Base-by-base conservation (phyloP, 768 basidiomycete genomes). In the Boletus subcaerulescens region DNA sequence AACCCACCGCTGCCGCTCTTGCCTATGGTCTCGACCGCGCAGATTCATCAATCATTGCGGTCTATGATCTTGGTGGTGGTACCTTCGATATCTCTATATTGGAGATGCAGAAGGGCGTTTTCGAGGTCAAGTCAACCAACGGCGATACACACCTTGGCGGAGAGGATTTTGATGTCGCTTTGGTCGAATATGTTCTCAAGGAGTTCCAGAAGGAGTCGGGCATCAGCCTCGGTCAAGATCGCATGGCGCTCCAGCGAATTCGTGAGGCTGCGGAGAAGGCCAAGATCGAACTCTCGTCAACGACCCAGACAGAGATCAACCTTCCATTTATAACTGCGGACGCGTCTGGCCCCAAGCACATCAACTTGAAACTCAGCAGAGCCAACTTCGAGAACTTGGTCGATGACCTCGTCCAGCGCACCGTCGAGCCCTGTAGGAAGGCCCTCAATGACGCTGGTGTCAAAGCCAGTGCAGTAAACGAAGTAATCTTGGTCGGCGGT, bases 31-130 rank as follows among this genome's bases (percentile, higher is more conserved):
- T 97, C 15, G 96, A 98, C 72, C 86, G 89, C 45, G 57, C 70
- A 0, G 79, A 86, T 45, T 86, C 90, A 44, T 91, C 90, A 12
- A 80, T 97, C 69, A 94, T 99, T 63, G 97, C 97, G 41, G 97
- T 99, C 55, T 99, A 98, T 71, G 97, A 99, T 80, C 82, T 98
- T 32, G 96, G 96, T 63, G 96, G 96, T 65, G 96, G 96, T 53
- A 98, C 96, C 22, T 98, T 98, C 73, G 96, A 98, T 93, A 93
- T 99, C 67, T 99, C 97, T 29, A 95, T 99, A 62, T 80, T 99
- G 52, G 95, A 98, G 77, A 98, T 98, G 93, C 93, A 98, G 74
- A 95, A 97, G 74, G 97, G 96, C 65, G 95, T 99, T 11, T 99
- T 98, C 73, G 97, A 98, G 74, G 97, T 99, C 70, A 99, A 98